Conservation (phyloP, 106 monocot species). For the Platanthera guangdongensis region DNA sequence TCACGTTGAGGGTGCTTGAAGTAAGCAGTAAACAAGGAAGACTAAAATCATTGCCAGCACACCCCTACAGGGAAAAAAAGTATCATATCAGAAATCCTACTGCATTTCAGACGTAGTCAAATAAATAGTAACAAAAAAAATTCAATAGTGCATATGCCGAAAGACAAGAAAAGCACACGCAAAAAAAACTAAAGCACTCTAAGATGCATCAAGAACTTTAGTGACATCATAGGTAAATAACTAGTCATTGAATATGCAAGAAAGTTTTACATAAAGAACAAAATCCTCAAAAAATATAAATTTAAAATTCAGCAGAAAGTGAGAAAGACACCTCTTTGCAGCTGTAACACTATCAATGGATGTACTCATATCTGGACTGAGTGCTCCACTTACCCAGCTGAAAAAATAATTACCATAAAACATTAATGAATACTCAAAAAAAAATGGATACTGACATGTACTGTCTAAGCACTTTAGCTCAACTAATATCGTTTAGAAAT, state of each 20-base stretch:
- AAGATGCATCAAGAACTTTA: not conserved
- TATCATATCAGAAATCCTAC: not conserved
- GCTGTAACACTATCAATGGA: slow-evolving; percentile 56
- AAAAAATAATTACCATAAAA: not conserved
- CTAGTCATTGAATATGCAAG: not conserved
- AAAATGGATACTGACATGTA: not conserved
- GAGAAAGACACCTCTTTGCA: slow-evolving; percentile 60
- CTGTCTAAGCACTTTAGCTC: not conserved
- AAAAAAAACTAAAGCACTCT: too few relatives aligned
- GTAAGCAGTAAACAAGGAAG: slow-evolving; percentile 52
- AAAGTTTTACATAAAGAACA: not conserved
- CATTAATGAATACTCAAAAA: not conserved
- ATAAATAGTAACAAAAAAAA: not conserved
- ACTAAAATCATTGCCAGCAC: slow-evolving; percentile 55
- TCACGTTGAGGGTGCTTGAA: slow-evolving; percentile 74
- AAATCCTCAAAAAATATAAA: not conserved
- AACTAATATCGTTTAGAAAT: not conserved
- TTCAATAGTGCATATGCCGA: too few relatives aligned
- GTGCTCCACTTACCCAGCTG: slow-evolving; percentile 94
- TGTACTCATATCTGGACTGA: slow-evolving; percentile 64
- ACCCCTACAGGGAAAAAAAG: slow-evolving; percentile 21
- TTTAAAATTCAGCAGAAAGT: not conserved
- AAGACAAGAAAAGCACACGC: too few relatives aligned
- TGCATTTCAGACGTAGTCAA: not conserved
- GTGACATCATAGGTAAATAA: not conserved